These are phyloP conservation scores for Cercospora zeina DNA, from an alignment of 2,329 filamentous ascomycete species.

Conservation along the genomic window DNA sequence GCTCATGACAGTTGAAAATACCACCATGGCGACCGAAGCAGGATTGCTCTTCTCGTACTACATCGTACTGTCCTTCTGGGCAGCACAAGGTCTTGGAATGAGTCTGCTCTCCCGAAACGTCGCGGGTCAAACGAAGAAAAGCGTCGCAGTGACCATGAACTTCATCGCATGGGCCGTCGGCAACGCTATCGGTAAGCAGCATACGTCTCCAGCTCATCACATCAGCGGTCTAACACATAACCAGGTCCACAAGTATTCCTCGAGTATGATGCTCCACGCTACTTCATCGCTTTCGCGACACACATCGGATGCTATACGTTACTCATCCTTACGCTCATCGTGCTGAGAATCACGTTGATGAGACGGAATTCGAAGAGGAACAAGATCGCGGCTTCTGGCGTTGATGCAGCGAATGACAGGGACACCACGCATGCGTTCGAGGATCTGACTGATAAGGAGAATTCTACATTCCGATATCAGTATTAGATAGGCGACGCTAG, in stretches of 20 bases:
- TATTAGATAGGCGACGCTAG: conserved; percentile 42
- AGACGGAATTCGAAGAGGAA: conserved; percentile 47
- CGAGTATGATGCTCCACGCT: conserved; percentile 60
- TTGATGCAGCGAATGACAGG: conserved; percentile 34
- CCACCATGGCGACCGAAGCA: conserved; percentile 58
- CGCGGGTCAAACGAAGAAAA: conserved; percentile 73
- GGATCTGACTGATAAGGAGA: conserved; percentile 40
- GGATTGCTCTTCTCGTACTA: conserved; percentile 74
- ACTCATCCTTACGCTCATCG: conserved; percentile 47
- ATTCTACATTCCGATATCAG: conserved; percentile 27
- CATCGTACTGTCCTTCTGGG: conserved; percentile 76
- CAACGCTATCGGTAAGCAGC: conserved; percentile 61
- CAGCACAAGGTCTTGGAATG: conserved; percentile 50
- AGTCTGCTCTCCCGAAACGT: conserved; percentile 56
- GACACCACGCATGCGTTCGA: conserved; percentile 37
- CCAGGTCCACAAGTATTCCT: conserved; percentile 65
- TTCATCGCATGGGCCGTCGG: conserved; percentile 70
- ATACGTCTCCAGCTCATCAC: not conserved
- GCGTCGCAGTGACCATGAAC: conserved; percentile 65
- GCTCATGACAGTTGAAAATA: conserved; percentile 66
- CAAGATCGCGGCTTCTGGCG: conserved; percentile 30
- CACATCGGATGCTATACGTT: conserved; percentile 68
- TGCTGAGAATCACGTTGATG: conserved; percentile 45
- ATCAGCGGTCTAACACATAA: conserved; percentile 3
- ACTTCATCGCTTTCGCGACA: conserved; percentile 68